Conservation (phyloP, 371 early-diverging fungal species). For the Apophysomyces elegans region DNA sequence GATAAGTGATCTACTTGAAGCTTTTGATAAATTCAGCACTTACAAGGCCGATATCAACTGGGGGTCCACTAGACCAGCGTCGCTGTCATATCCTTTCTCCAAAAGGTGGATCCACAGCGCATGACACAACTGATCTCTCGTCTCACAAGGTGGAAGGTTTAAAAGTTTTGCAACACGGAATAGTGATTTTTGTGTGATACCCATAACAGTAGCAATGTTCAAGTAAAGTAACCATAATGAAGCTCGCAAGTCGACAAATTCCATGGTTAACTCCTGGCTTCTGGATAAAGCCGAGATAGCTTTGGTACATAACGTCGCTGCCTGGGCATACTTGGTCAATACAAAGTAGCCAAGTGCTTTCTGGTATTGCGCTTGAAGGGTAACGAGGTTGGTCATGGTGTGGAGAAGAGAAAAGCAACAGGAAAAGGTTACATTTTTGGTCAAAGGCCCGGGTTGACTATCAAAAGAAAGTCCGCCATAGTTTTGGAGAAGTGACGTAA, state of each 20-base stretch:
- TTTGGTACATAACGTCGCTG: slow-evolving; percentile 21
- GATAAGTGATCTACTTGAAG: background rate
- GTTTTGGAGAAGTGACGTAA: too few species aligned
- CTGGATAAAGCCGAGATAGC: background rate
- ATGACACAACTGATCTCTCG: slow-evolving; percentile 25
- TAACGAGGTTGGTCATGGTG: slow-evolving; percentile 14
- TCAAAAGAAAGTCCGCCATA: too few species aligned
- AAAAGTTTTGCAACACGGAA: slow-evolving; percentile 18
- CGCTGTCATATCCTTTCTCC: slow-evolving; percentile 18
- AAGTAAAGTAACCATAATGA: slow-evolving; percentile 38
- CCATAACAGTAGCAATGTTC: slow-evolving; percentile 38
- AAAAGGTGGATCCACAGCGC: slow-evolving; percentile 33
- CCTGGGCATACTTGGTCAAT: slow-evolving; percentile 23
- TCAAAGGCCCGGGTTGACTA: too few species aligned
- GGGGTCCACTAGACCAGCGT: slow-evolving; percentile 28
- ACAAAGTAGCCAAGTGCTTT: slow-evolving; percentile 25
- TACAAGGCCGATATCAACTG: slow-evolving; percentile 43
- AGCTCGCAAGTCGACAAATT: background rate
- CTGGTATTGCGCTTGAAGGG: slow-evolving; percentile 17
- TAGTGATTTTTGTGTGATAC: slow-evolving; percentile 14
- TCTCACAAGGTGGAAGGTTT: slow-evolving; percentile 15
- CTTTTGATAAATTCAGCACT: slow-evolving; percentile 1
- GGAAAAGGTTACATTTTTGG: background rate
- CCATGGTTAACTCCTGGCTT: background rate
- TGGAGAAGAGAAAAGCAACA: background rate